Evolutionary conservation across 345 rosid species (phyloP).

Genomic region (Corchorus capsularis): DNA sequence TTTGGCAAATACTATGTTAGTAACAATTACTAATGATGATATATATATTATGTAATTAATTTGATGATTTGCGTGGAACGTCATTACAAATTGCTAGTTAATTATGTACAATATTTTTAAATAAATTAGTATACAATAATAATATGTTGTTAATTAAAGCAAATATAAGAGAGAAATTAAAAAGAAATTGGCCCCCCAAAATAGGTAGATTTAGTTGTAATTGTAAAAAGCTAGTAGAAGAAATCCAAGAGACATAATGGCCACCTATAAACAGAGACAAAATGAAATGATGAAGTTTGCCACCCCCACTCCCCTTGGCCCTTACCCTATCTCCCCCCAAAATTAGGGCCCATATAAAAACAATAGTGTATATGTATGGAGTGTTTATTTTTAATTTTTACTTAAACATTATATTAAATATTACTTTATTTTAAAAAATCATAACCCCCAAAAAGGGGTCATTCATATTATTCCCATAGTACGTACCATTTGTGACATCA

Average conservation of each 20-base stretch:
- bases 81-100: too few species aligned
- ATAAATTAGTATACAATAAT: too few species aligned
- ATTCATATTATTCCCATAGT: slow-evolving; percentile 19
- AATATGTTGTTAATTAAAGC: too few species aligned
- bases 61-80: too few species aligned
- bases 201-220: background rate
- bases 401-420: slow-evolving; percentile 16
- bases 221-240: background rate
- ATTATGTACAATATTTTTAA: too few species aligned
- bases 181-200: background rate
- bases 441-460: background rate
- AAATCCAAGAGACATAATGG: slow-evolving; percentile 29
- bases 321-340: slow-evolving; percentile 25
- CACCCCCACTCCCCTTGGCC: slow-evolving; percentile 44
- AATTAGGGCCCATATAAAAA: slow-evolving; percentile 37
- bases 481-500: slow-evolving; percentile 42
- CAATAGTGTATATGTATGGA: background rate
- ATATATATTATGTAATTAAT: too few species aligned
- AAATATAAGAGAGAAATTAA: too few species aligned
- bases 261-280: slow-evolving; percentile 52
- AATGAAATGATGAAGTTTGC: slow-evolving; percentile 63
- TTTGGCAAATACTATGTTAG: too few species aligned
- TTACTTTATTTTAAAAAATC: background rate
- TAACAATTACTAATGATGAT: too few species aligned
- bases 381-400: background rate